phyloP scores from a whole-genome alignment of 1,139 yeast genomes.

The Eremothecium cymbalariae region DNA sequence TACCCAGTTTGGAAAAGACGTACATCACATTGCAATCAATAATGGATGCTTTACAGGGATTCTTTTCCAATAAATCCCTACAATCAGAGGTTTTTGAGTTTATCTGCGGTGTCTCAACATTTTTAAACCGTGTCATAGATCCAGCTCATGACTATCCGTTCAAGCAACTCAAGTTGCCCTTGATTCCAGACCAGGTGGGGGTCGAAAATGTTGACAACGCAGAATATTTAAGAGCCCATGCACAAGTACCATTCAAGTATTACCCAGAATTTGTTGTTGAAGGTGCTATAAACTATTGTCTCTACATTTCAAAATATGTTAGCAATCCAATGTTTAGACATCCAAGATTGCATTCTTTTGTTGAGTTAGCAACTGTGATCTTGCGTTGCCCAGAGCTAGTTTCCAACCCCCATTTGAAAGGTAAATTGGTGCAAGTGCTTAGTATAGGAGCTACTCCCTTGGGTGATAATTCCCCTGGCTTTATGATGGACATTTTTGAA shows the following conservation, averaged over 20 bases:
- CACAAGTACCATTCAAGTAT: conserved; percentile 73
- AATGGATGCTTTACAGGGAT: conserved; percentile 50
- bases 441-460: conserved; percentile 65
- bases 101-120: conserved; percentile 65
- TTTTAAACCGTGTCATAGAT: conserved; percentile 63
- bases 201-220: conserved; percentile 61
- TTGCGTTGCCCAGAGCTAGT: conserved; percentile 79
- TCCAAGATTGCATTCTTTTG: conserved; percentile 47
- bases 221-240: conserved; percentile 52
- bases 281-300: conserved; percentile 69
- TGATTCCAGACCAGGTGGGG: conserved; percentile 44
- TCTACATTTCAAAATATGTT: conserved; percentile 51
- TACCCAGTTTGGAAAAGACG: conserved; percentile 41
- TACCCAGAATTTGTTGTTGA: conserved; percentile 84
- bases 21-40: conserved; percentile 38
- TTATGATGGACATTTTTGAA: conserved; percentile 58
- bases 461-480: conserved; percentile 59
- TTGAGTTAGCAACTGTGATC: conserved; percentile 65
- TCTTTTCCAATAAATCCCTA: conserved; percentile 46
- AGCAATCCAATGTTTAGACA: conserved; percentile 54
- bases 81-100: conserved; percentile 69
- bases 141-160: conserved; percentile 60
- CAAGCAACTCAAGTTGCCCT: conserved; percentile 50
- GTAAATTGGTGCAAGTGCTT: conserved; percentile 71
- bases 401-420: conserved; percentile 89